Base-by-base conservation (phyloP, 257 asterid genomes). In the Osmanthus fragrans region DNA sequence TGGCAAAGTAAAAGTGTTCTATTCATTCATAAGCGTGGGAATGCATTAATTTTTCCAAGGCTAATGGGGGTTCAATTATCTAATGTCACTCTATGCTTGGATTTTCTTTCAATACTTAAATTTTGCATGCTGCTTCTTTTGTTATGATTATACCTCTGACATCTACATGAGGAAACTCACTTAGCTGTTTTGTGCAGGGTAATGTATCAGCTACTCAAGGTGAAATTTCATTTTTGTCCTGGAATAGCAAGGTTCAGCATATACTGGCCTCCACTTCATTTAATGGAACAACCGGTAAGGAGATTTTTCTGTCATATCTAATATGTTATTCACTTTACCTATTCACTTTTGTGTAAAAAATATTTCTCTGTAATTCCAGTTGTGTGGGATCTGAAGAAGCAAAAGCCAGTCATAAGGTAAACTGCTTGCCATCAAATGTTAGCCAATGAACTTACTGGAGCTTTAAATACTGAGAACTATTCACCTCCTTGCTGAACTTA, bases 331-430 rank as follows among this genome's bases (percentile, higher is more conserved):
- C 36, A 34, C 66, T 63, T 73, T 11, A 10, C 4, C 51, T 30
- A 33, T 58, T 33, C 16, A 12, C 12, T 63, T 54, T 21, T 73
- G 49, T 76, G 36, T 68, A 47, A 70, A 72, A 81, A 71, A 73
- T 76, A 58, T 13, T 12, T 40, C 45, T 78, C 60, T 85, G 54
- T 79, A 34, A 23, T 82, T 83, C 74, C 88, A 90, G 94, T 90
- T 71, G 91, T 90, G 64, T 90, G 94, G 94, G 94, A 90, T 81
- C 79, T 88, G 79, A 86, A 80, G 91, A 90, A 80, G 87, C 91
- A 88, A 79, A 90, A 90, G 79, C 89, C 94, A 76, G 88, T 80
- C 73, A 76, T 90, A 78, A 88, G 92, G 94, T 86, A 83, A 78
- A 45, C 15, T 10, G 27, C 71, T 73, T 42, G 71, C 67, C 69